Base-by-base conservation (phyloP, 2,329 filamentous ascomycete genomes). In the Cladosporium sp. region DNA sequence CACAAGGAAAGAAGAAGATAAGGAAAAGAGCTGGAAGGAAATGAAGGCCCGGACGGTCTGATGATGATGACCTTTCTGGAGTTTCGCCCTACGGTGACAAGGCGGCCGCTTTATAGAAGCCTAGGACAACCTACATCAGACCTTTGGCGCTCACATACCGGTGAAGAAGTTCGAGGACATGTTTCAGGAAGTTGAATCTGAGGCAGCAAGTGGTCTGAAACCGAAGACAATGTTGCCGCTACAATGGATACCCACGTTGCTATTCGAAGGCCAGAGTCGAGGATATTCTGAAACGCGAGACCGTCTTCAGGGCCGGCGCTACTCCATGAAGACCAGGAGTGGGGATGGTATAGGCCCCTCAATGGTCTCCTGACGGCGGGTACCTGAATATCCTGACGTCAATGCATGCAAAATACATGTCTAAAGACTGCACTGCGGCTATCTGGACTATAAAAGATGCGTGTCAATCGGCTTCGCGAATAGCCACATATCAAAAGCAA, bases 1-100 rank as follows among this genome's bases (percentile, higher is more conserved):
- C 56, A 47, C 47, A 60, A 64, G 54, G 59, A 64, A 60, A 63
- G 47, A 62, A 61, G 48, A 58, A 64, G 59, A 60, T 32, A 55
- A 54, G 43, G 39, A 54, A 41, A 53, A 53, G 52, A 43, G 42
- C 42, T 38, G 53, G n/a, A n/a, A n/a, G n/a, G 49, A 55, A 53
- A 47, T 32, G 45, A 54, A 37, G 47, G 43, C 41, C 43, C 29
- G 22, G 22, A 32, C 41, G 52, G 48, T 45, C 38, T 39, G 41
- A 20, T 48, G 43, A 32, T 41, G 27, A 49, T 44, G 29, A 22
- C 34, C 42, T 39, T 43, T 24, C 24, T 51, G 38, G n/a, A 36
- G 50, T 41, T 51, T 36, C n/a, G 30, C 40, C 40, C 39, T n/a
- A 36, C 19, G 44, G 51, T 48, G 49, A 51, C 41, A 36, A 45